These are phyloP conservation scores for Fusarium sp. DNA, from an alignment of 2,329 filamentous ascomycete genomes.

Conservation along the genomic window DNA sequence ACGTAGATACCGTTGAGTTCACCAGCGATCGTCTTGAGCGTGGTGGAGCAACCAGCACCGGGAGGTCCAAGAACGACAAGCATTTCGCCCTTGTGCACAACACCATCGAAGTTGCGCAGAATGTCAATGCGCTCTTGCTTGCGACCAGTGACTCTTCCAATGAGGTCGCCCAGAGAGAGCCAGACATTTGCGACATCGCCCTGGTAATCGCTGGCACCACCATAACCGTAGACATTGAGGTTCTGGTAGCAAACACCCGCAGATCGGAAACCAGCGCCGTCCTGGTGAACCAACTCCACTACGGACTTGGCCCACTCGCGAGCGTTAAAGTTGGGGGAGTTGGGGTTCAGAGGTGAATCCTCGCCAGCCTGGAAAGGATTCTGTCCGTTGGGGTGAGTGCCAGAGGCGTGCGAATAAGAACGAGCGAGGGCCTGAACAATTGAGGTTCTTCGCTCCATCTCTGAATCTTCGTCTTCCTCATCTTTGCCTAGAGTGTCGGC, in stretches of 20 bases:
- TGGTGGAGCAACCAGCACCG: slow-evolving; percentile 80
- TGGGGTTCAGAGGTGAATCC: slow-evolving; percentile 64
- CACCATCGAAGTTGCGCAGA: slow-evolving; percentile 71
- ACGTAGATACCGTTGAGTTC: slow-evolving; percentile 84
- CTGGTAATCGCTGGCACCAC: slow-evolving; percentile 75
- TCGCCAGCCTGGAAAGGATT: slow-evolving; percentile 62
- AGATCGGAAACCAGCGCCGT: slow-evolving; percentile 66
- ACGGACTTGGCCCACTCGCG: slow-evolving; percentile 69
- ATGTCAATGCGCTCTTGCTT: slow-evolving; percentile 72
- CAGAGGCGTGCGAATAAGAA: slow-evolving; percentile 62
- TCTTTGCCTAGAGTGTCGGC: slow-evolving; percentile 45
- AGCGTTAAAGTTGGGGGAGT: slow-evolving; percentile 61
- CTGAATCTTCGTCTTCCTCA: slow-evolving; percentile 46
- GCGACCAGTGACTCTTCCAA: slow-evolving; percentile 60
- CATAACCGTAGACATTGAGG: slow-evolving; percentile 74
- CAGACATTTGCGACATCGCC: slow-evolving; percentile 71
- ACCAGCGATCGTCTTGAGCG: slow-evolving; percentile 84
- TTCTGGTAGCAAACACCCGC: slow-evolving; percentile 73
- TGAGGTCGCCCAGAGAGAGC: slow-evolving; percentile 57
- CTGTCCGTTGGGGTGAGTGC: slow-evolving; percentile 40
- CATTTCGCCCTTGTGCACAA: slow-evolving; percentile 78
- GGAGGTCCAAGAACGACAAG: slow-evolving; percentile 78
- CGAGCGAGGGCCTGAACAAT: slow-evolving; percentile 66
- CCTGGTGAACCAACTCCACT: slow-evolving; percentile 60
- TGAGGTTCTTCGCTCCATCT: slow-evolving; percentile 61